Base-by-base conservation (phyloP, 2,329 filamentous ascomycete species). In the Sclerotinia spermophila region DNA sequence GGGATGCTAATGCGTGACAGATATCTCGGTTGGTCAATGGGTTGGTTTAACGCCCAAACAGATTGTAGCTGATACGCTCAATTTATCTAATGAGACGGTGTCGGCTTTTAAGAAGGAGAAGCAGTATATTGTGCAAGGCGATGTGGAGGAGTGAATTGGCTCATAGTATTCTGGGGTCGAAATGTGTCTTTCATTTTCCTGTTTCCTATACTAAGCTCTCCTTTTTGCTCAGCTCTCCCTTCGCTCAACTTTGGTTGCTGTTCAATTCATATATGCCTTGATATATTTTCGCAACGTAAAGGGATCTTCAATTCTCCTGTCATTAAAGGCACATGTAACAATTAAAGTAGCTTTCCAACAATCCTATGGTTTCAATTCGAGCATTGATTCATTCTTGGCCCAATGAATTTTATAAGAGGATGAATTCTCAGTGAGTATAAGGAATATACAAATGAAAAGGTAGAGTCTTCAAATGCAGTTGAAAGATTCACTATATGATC, bases 31-130 rank as follows among this genome's bases (percentile, higher is more conserved):
- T 17, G 82, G 82, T 0, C 83, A 84, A 73, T 84, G 83, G 83
- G 76, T 85, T 42, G 83, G 80, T 0, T 79, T 83, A 2, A 88
- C 86, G 2, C 86, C 87, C 0, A 81, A 82, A 59, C 87, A 88
- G 78, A 83, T 88, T n/a, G 81, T 89, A 55, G 82, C 84, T 71
- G 87, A 89, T 75, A 88, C 86, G 0, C 77, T 89, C 70, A 81
- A 81, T 13, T 71, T 85, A 60, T 81, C 79, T 13, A 77, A 83
- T 45, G 78, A 77, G 51, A 82, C 80, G 0, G 75, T 84, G 21
- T 76, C 73, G 1, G 75, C 79, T 15, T 75, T 85, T 30, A 82
- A 81, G 70, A 82, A 82, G 64, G 81, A 82, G 69, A 84, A 84
- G 77, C 82, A 82, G 66, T 82, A 80, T 72, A 79, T 84, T 30